These are phyloP conservation scores for Phellinidium pouzarii DNA, from an alignment of 1,284 basidiomycete genomes.

Conservation along the genomic window DNA sequence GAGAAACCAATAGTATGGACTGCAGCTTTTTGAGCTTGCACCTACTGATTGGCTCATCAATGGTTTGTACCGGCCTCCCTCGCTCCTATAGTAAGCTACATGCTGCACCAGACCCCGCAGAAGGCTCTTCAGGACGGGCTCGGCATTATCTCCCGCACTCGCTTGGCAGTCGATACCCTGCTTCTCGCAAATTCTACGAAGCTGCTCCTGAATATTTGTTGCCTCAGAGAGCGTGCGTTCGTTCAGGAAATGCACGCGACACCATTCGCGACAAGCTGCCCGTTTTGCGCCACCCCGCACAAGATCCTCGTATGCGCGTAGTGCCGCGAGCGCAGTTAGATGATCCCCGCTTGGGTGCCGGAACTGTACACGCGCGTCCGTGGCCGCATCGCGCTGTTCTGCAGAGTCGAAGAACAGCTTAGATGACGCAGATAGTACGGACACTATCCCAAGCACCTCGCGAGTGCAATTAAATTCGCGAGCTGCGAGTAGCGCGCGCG, in stretches of 20 bases:
- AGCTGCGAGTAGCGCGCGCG: conserved; percentile 72
- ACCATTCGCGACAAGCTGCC: conserved; percentile 61
- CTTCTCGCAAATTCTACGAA: conserved; percentile 60
- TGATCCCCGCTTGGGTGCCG: conserved; percentile 85
- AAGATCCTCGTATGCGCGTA: conserved; percentile 73
- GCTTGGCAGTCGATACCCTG: conserved; percentile 54
- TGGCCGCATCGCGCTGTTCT: conserved; percentile 59
- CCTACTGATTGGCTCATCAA: conserved; percentile 71
- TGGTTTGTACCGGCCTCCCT: conserved; percentile 77
- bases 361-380: conserved; percentile 71
- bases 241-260: conserved; percentile 77
- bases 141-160: conserved; percentile 54
- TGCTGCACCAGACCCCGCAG: conserved; percentile 76
- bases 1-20: not conserved
- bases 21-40: conserved; percentile 15
- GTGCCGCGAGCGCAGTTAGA: conserved; percentile 79
- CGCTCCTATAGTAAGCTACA: conserved; percentile 75
- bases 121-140: conserved; percentile 59
- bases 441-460: conserved; percentile 76
- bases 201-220: conserved; percentile 74
- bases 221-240: conserved; percentile 84
- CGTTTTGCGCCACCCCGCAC: conserved; percentile 17
- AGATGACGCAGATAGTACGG: conserved; percentile 70
- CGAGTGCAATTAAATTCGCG: conserved; percentile 60
- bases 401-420: conserved; percentile 68